Base-by-base conservation (phyloP, 192 early-diverging fungal species). In the Gonapodya prolifera region DNA sequence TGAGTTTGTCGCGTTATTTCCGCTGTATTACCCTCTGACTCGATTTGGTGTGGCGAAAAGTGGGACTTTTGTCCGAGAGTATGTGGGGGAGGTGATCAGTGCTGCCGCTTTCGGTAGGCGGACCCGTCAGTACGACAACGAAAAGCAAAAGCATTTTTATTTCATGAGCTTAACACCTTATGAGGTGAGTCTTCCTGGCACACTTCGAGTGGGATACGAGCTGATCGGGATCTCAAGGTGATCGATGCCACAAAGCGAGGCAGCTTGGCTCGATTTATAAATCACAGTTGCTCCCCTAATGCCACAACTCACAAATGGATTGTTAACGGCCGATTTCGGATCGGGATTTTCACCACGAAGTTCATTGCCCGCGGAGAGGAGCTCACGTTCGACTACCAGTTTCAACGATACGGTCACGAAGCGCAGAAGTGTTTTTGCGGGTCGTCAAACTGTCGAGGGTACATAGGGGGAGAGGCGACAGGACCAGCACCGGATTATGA, bases 331-430 rank as follows among this genome's bases (percentile, higher is more conserved):
- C 90, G 89, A 32, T 86, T 94, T 69, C 88, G 98, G 32, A 94
- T 99, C 80, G 98, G 98, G 69, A 96, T 99, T n/a, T 99, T 99
- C 78, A 90, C 94, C 75, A 86, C 88, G 73, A 87, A 87, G 70
- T 85, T 91, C 33, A 87, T 99, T 17, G 86, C 85, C 31, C 86
- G 85, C 32, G 94, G 93, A 30, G 89, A 92, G 35, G 98, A 99
- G 80, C 80, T 99, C 34, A 97, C 96, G 0, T 99, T 98, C 85
- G 98, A 99, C 82, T 99, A 99, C 86, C 94, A 97, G 81, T 98
- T 98, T 86, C 94, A 98, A 79, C 87, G 95, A 77, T 95, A 89
- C 84, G 94, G 94, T 91, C 93, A 87, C 16, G 88, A 91, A 33
- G 95, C 98, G 1, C 98, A 99, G 81, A 86, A 85, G 17, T 99